Base-by-base conservation (phyloP, 306 rosid species). In the Spatholobus suberectus region DNA sequence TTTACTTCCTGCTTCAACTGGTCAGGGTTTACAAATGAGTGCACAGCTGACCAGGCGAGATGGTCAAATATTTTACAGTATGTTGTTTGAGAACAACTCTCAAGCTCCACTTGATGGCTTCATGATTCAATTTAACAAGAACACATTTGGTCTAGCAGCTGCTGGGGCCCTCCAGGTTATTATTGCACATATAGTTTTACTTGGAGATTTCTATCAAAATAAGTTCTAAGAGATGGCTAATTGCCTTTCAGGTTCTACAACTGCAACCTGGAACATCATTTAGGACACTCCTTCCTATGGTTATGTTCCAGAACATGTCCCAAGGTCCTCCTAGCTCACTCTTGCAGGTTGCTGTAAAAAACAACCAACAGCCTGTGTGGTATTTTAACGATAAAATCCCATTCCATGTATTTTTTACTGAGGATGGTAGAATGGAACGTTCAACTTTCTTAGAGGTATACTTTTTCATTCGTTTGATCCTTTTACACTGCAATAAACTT, bases 371-470 rank as follows among this genome's bases (percentile, higher is more conserved):
- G 83, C 98, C 98, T 5, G 99, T 94, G 66, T 94, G 93, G 99
- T 96, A 94, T 90, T 94, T 92, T 75, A 96, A 79, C 14, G 99
- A 96, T 82, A 96, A 91, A 87, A 81, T 94, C 81, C 23, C 89
- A 26, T 70, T 94, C 77, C 94, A 96, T 63, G 87, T 83, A 71
- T 88, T 96, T 82, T 96, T 96, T 79, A 84, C 93, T 1, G 98
- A 96, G 90, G 99, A 96, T 84, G 99, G 99, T 58, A 87, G 88
- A 89, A 96, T 96, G 99, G 99, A 96, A 86, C 98, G 99, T 61
- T 87, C 90, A 26, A 75, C 79, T 78, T 96, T 96, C 85, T 94
- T 96, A 12, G 98, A 96, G 99, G 99, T 96, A 92, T 59, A 61
- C 46, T 49, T 55, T 79, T 69, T 77, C 77, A 44, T 74, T 51